Percentiles rank a stretch among this genome's conserved stretches.
Evolutionary conservation across 2,329 filamentous ascomycete species (phyloP).

Genomic region (Aspergillus puulaauensis): DNA sequence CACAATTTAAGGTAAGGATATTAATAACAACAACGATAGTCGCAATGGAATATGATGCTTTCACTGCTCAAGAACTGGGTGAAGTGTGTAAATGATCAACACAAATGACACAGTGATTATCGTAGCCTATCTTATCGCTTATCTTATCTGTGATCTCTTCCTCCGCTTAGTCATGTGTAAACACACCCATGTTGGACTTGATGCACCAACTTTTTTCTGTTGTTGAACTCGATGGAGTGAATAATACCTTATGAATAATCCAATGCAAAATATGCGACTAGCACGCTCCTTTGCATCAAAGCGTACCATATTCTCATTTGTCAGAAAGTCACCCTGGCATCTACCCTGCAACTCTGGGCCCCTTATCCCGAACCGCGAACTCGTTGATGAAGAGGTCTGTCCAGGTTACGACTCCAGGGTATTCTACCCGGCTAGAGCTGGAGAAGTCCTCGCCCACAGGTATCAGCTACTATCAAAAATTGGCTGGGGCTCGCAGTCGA

Average conservation of each 20-base stretch:
- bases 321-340: not conserved
- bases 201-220: no score
- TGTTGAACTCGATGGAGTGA: no score
- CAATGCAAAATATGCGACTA: no score
- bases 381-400: constrained; percentile 42
- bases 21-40: not conserved
- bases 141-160: no score
- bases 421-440: constrained; percentile 42
- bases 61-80: not conserved
- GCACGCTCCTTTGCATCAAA: not conserved
- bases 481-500: constrained; percentile 44
- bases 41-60: not conserved
- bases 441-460: constrained; percentile 36
- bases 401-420: constrained; percentile 35
- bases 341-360: not conserved
- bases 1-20: constrained; percentile 18
- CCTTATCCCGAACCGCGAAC: constrained; percentile 8
- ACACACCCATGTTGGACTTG: no score
- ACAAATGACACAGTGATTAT: no score
- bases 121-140: no score
- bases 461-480: constrained; percentile 44
- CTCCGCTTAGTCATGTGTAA: no score
- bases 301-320: not conserved
- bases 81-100: not conserved
- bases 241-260: not conserved